Evolutionary conservation across 257 asterid genomes (phyloP).

Genomic region (Solanum virginianum): DNA sequence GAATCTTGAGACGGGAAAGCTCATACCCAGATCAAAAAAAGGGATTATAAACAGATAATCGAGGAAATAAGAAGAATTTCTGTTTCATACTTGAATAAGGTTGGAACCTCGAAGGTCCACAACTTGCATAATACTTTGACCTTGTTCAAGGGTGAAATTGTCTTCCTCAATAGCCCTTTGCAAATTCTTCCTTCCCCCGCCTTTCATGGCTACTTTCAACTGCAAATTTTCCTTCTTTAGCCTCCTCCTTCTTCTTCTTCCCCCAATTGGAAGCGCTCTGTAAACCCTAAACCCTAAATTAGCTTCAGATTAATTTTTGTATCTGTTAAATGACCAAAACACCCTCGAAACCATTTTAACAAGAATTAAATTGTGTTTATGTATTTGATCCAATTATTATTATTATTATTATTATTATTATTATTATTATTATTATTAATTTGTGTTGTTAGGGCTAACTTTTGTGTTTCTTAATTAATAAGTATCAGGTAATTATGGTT

Average conservation of each 20-base stretch:
- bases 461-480: rapidly evolving
- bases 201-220: constrained; percentile 27
- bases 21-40: not conserved
- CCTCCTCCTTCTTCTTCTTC: not conserved
- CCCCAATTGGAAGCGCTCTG: not conserved
- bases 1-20: not conserved
- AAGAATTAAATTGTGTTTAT: too few species aligned
- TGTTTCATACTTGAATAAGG: constrained; percentile 46
- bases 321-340: not conserved
- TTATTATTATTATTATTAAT: too few species aligned
- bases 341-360: not conserved
- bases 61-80: not conserved
- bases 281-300: not conserved
- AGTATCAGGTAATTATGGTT: not conserved
- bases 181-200: constrained; percentile 83
- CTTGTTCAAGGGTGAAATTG: constrained; percentile 29
- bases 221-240: not conserved
- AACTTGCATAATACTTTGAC: constrained; percentile 74
- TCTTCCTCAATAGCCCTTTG: constrained; percentile 57
- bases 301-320: not conserved
- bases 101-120: constrained; percentile 73
- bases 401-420: too few species aligned
- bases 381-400: not conserved
- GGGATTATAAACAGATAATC: not conserved
- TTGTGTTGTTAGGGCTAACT: not conserved